These are phyloP conservation scores for Chalaropsis ovoidea DNA, from an alignment of 2,329 filamentous ascomycete genomes.

Conservation along the genomic window DNA sequence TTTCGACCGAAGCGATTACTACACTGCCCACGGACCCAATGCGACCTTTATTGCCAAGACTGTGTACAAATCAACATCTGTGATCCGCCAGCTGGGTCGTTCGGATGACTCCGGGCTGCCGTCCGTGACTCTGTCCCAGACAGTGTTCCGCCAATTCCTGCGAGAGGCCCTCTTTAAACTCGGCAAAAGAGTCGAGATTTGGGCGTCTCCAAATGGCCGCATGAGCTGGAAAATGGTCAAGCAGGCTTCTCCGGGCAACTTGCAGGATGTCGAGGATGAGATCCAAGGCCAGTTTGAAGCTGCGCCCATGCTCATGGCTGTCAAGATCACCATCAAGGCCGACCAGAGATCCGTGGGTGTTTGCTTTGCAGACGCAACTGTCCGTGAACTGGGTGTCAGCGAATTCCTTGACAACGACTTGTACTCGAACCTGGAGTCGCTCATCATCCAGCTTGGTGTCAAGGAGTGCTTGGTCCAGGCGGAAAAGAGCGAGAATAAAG, in stretches of 20 bases:
- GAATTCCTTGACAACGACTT: conserved; percentile 98
- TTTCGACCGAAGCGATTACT: conserved; percentile 90
- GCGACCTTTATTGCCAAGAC: conserved; percentile 73
- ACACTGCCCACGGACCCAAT: conserved; percentile 84
- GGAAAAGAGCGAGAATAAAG: conserved; percentile 71
- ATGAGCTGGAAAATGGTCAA: conserved; percentile 90
- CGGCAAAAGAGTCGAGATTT: conserved; percentile 85
- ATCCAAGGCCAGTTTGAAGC: conserved; percentile 76
- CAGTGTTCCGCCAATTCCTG: conserved; percentile 90
- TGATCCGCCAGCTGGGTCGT: conserved; percentile 78
- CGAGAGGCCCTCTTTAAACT: conserved; percentile 87
- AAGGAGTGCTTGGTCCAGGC: conserved; percentile 83
- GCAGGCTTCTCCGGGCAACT: conserved; percentile 86
- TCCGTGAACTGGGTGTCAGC: conserved; percentile 88
- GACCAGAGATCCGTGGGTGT: conserved; percentile 81
- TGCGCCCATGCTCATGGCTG: conserved; percentile 86
- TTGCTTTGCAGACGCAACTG: conserved; percentile 94
- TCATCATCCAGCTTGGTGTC: conserved; percentile 91
- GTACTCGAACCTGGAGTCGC: conserved; percentile 93
- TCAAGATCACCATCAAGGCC: conserved; percentile 85
- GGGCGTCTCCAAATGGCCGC: conserved; percentile 61
- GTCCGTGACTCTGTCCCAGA: conserved; percentile 90
- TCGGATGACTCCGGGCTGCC: conserved; percentile 74
- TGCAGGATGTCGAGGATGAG: conserved; percentile 95
- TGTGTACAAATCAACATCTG: conserved; percentile 95